Conservation (phyloP, 2,329 filamentous ascomycete genomes). For the Escovopsis sp. region DNA sequence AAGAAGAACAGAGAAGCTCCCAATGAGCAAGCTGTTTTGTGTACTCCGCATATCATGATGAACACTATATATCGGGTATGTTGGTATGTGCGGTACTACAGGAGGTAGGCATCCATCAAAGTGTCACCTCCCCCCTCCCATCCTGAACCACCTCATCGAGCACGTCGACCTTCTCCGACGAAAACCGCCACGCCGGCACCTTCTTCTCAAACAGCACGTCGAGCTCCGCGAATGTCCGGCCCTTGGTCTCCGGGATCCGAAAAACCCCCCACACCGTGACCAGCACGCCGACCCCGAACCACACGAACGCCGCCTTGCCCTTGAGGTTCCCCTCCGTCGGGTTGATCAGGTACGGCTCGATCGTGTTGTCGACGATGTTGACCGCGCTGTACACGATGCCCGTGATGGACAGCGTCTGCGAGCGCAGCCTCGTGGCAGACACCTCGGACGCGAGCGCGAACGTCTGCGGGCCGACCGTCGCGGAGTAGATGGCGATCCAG, state of each 20-base stretch:
- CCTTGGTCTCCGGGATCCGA: slow-evolving; percentile 13
- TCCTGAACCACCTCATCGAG: not conserved
- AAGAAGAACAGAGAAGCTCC: too few relatives aligned
- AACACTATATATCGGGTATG: not conserved
- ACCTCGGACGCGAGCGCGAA: slow-evolving; percentile 6
- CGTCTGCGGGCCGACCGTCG: slow-evolving; percentile 5
- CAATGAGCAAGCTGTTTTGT: too few relatives aligned
- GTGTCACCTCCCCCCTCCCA: too few relatives aligned
- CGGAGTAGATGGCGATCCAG: slow-evolving; percentile 6
- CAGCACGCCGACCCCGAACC: slow-evolving; percentile 5
- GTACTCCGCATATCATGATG: too few relatives aligned
- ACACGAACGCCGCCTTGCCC: slow-evolving; percentile 16
- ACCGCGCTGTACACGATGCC: slow-evolving; percentile 8
- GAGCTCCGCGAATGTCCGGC: slow-evolving; percentile 13
- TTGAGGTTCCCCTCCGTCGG: slow-evolving; percentile 18
- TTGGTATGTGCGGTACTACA: not conserved
- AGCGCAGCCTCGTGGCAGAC: slow-evolving; percentile 4
- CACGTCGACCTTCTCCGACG: slow-evolving; percentile 2
- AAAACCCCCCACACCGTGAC: slow-evolving; percentile 11
- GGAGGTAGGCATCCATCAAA: not conserved
- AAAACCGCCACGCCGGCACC: slow-evolving; percentile 17
- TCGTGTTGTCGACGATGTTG: slow-evolving; percentile 8
- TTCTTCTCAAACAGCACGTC: slow-evolving; percentile 15
- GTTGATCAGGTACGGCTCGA: slow-evolving; percentile 20
- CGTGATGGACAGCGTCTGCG: slow-evolving; percentile 11